These are phyloP conservation scores for Sporothrix sp. DNA, from an alignment of 2,329 filamentous ascomycete genomes.

Conservation along the genomic window DNA sequence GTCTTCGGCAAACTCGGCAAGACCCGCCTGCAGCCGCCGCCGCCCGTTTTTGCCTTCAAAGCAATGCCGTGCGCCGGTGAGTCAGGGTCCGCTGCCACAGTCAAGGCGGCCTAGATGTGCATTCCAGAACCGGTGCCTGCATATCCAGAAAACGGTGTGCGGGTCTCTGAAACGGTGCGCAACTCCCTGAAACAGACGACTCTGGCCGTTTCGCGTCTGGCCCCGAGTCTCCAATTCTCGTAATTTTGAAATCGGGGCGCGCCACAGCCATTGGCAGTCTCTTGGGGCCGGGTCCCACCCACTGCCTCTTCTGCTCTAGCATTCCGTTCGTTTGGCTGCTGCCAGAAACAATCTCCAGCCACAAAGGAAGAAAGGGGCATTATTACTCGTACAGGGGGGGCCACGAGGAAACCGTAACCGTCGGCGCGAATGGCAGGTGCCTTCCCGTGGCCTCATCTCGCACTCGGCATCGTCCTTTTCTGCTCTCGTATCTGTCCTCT, in stretches of 20 bases:
- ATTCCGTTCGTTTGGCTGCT: not conserved
- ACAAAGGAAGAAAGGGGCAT: not conserved
- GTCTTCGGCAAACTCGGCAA: no score
- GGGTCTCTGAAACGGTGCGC: no score
- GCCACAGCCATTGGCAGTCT: constrained; percentile 10
- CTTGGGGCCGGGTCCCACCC: constrained; percentile 9
- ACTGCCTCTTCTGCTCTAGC: not conserved
- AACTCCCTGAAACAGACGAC: constrained; percentile 14
- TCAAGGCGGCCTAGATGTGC: no score
- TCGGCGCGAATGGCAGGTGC: not conserved
- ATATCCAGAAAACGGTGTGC: constrained; percentile 4
- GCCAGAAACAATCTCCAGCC: constrained; percentile 7
- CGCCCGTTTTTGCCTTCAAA: no score
- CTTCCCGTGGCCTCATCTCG: not conserved
- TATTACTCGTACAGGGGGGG: constrained; percentile 1
- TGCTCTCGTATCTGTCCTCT: not conserved
- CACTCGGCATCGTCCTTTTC: constrained; percentile 7
- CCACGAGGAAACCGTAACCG: not conserved
- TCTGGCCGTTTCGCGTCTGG: not conserved
- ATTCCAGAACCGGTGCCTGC: no score
- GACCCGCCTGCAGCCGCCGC: no score
- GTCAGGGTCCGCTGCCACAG: no score
- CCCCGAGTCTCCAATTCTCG: constrained; percentile 5
- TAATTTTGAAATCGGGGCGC: constrained; percentile 14
- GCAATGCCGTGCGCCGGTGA: no score